These are phyloP conservation scores for Tilletia walkeri DNA, from an alignment of 1,284 basidiomycete species.

Conservation along the genomic window DNA sequence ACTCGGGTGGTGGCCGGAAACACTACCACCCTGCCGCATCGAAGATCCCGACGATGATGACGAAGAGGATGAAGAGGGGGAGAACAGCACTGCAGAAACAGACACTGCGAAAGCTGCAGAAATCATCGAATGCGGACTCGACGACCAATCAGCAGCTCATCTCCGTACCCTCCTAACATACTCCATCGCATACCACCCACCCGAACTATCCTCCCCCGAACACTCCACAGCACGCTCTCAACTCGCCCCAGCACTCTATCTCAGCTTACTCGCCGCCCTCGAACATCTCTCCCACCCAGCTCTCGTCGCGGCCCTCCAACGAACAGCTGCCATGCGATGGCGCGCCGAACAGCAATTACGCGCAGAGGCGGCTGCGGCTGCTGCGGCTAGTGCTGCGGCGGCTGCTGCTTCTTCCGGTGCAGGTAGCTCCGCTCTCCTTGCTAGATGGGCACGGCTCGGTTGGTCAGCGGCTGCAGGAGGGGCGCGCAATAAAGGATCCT, in stretches of 20 bases:
- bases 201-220: neutral
- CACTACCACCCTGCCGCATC: neutral
- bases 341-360: conserved; percentile 42
- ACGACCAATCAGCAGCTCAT: conserved; percentile 32
- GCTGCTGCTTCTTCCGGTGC: neutral
- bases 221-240: conserved; percentile 26
- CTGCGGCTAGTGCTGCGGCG: neutral
- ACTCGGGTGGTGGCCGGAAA: conserved; percentile 35
- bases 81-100: neutral
- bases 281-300: conserved; percentile 33
- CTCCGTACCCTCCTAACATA: conserved; percentile 33
- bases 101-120: neutral
- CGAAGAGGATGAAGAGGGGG: neutral
- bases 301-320: conserved; percentile 34
- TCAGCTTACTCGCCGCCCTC: conserved; percentile 28
- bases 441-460: conserved; percentile 34
- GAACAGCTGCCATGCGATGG: conserved; percentile 45
- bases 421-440: conserved; percentile 21
- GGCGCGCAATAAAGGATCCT: conserved; percentile 19
- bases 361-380: conserved; percentile 25
- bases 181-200: neutral
- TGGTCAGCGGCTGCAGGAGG: conserved; percentile 39
- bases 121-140: conserved; percentile 23
- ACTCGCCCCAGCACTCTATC: conserved; percentile 26
- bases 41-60: conserved; percentile 19